A percentile compares a stretch with the other conserved stretches of the same genome.
Conservation (phyloP, 75 land plant genomes). For the Cryptomeria japonica region DNA sequence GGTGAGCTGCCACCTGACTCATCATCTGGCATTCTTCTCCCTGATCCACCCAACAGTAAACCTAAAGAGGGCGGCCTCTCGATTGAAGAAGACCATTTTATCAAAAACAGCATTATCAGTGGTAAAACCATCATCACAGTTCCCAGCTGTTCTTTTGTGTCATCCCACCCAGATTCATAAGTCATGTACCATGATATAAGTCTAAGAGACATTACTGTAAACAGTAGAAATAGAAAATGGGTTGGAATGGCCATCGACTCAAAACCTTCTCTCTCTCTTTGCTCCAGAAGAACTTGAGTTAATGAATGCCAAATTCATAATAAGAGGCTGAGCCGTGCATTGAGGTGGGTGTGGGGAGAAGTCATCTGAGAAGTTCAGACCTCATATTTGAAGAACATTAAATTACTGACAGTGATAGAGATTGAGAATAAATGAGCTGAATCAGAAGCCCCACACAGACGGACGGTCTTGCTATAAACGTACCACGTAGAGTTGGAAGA, state of each 20-base stretch:
- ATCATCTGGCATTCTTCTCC: neutral
- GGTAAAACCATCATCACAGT: neutral
- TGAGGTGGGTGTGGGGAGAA: too few species aligned
- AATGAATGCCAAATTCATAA: too few species aligned
- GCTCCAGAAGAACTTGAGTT: too few species aligned
- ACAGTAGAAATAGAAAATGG: neutral
- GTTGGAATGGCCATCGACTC: neutral
- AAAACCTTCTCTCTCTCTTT: too few species aligned
- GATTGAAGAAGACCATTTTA: neutral
- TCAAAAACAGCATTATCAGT: neutral
- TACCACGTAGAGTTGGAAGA: too few species aligned
- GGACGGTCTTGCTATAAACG: too few species aligned
- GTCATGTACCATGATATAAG: neutral
- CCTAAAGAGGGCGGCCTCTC: neutral
- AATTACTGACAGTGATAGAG: too few species aligned
- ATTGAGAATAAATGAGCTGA: too few species aligned
- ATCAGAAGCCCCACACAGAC: too few species aligned
- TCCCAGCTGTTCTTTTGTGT: neutral
- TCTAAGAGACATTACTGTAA: neutral
- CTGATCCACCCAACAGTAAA: neutral
- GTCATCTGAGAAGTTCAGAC: too few species aligned
- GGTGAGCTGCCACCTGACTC: constrained; percentile 27
- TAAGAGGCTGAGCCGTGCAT: too few species aligned
- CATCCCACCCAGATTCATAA: neutral
- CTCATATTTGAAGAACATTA: too few species aligned